Evolutionary conservation across 306 rosid genomes (phyloP), one percentile per base, ranked within the genome.

Genomic region (Rubus idaeus): DNA sequence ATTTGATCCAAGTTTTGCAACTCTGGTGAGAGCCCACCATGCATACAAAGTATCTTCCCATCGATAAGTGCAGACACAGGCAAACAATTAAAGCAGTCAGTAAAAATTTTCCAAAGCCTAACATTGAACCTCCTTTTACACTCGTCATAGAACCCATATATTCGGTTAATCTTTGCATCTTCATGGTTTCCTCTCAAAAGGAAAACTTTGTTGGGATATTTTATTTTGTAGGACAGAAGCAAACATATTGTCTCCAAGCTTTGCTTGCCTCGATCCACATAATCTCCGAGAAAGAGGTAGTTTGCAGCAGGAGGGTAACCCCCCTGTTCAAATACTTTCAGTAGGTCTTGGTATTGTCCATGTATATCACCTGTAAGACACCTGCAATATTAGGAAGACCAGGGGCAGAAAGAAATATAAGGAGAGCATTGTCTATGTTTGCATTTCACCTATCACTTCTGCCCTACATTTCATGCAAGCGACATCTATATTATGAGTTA

Each of bases 131-230:
- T 88, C 88, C 97, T 85, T 81, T 93, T 93, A 76, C 97, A 90
- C 78, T 93, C 97, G 14, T 93, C 96, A 23, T 90, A 93, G 82
- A 93, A 93, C 14, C 97, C 97, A 16, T 93, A 93, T 77, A 93
- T 86, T 37, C 96, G 82, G 78, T 93, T 93, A 55, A 93, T 89
- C 91, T 90, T 90, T 26, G 97, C 97, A 8, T 93, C 97, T 76
- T 93, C 97, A 18, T 93, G 97, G 88, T 93, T 93, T 79, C 97
- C 97, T 77, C 97, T 85, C 87, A 93, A 75, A 35, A 93, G 91
- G 57, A 41, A 53, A 68, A 93, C 55, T 74, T 77, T 90, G 68
- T 90, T 91, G 2, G 96, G 97, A 78, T 87, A 85, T 81, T 83
- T 89, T 57, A 93, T 86, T 82, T 93, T 93, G 87, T 89, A 90